Evolutionary conservation across 2,329 filamentous ascomycete genomes (phyloP).

Genomic region (Fusarium sp.): DNA sequence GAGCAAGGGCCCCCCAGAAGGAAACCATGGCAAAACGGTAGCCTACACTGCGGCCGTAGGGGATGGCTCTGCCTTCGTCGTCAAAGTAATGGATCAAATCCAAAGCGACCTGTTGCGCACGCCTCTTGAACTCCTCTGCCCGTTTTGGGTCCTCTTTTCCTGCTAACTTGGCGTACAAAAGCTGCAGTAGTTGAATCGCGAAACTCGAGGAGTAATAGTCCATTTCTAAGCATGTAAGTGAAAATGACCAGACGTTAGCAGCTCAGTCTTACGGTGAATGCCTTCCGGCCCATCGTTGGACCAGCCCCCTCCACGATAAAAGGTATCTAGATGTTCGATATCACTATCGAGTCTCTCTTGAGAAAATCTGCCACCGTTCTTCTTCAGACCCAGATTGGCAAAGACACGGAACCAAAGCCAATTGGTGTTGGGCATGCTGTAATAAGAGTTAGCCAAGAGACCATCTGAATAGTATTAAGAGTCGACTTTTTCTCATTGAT

Average conservation of each 20-base stretch:
- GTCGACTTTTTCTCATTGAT: slow-evolving; percentile 81
- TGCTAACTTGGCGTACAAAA: slow-evolving; percentile 80
- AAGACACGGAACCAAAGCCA: slow-evolving; percentile 90
- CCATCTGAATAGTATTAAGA: no score
- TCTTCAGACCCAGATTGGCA: slow-evolving; percentile 82
- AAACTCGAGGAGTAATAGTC: slow-evolving; percentile 88
- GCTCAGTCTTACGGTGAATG: slow-evolving; percentile 69
- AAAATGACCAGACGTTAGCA: not conserved
- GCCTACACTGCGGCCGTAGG: slow-evolving; percentile 82
- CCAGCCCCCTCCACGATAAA: slow-evolving; percentile 86
- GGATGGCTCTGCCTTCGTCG: slow-evolving; percentile 77
- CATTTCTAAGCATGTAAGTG: slow-evolving; percentile 68
- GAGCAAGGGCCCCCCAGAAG: slow-evolving; percentile 84
- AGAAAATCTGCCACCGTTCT: slow-evolving; percentile 79
- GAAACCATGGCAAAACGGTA: slow-evolving; percentile 90
- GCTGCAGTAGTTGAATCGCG: slow-evolving; percentile 83
- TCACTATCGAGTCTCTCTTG: slow-evolving; percentile 78
- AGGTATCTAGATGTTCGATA: slow-evolving; percentile 82
- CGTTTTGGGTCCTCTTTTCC: slow-evolving; percentile 74
- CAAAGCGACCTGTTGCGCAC: slow-evolving; percentile 74
- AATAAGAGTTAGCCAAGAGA: slow-evolving; percentile 23
- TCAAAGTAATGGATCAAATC: slow-evolving; percentile 85
- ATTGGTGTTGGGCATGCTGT: slow-evolving; percentile 76
- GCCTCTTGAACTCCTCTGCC: slow-evolving; percentile 76
- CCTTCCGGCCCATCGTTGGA: slow-evolving; percentile 84